Evolutionary conservation across 192 early-diverging fungal genomes (phyloP), one percentile per base, ranked within the genome.

Genomic region (Coemansia biformis): DNA sequence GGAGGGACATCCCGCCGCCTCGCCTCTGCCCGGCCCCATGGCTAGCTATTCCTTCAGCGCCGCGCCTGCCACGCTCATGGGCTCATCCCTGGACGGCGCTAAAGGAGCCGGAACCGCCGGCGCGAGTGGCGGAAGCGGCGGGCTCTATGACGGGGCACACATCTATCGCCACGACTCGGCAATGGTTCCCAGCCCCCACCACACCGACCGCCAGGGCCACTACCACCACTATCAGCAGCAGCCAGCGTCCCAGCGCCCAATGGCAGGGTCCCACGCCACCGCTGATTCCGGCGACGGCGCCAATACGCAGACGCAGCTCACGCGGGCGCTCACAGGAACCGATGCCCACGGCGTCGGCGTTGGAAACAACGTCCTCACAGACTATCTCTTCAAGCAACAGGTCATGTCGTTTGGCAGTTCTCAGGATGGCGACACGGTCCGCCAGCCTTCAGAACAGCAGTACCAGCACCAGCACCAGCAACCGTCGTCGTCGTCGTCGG

Each of bases 351-450:
- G 24, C 24, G 26, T 5, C 26, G 26, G 26, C 26, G 7, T 48
- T 51, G 8, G 54, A 1, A 50, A 53, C 32, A 57, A 44, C 10
- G 33, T 34, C 3, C 51, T 73, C 38, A 63, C 69, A 2, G 69
- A 73, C 36, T 73, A 73, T 26, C 54, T 73, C 15, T 54, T 73
- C 35, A 73, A 65, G 43, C 59, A 62, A 40, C 66, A 68, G 42
- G 48, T 43, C 19, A 48, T 64, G 32, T 24, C 38, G 3, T 43
- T 52, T 5, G 45, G 35, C 41, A 21, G 36, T 8, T 12, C 18
- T 17, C 46, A 48, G 4, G 29, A 43, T 8, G 51, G 32, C 26
- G 30, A 47, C 19, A 28, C 35, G 22, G 38, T 38, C 13, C 28
- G 50, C 11, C 9, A 37, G 51, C 24, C 24, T 5, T 26, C 6